phyloP scores from a whole-genome alignment of 441 rosid species.

The Populus hybrid region DNA sequence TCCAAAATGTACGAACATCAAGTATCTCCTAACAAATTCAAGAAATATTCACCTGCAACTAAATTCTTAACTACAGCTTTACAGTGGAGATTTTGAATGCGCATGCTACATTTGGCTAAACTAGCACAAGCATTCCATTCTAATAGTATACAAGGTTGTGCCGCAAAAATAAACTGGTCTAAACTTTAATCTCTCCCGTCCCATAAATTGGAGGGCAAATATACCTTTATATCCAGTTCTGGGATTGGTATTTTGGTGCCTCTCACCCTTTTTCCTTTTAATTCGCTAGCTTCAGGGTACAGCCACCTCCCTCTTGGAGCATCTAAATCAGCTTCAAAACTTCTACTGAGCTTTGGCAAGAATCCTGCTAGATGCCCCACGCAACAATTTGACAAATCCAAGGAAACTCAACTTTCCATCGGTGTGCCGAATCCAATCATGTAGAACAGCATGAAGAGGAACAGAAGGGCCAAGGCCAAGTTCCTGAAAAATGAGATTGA shows the following conservation, averaged over 20 bases:
- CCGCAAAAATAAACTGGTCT: constrained; percentile 11
- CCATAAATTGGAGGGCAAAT: constrained; percentile 1
- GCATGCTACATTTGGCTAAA: constrained; percentile 1
- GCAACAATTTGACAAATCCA: no score
- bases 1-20: constrained; percentile 27
- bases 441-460: no score
- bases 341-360: constrained; percentile 57
- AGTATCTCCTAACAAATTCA: constrained; percentile 21
- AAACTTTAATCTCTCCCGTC: constrained; percentile 7
- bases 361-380: no score
- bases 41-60: constrained; percentile 32
- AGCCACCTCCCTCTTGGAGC: constrained; percentile 7
- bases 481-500: no score
- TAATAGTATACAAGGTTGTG: constrained; percentile 9
- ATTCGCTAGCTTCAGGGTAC: constrained; percentile 2
- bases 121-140: neutral
- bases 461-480: no score
- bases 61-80: constrained; percentile 40
- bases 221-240: constrained; percentile 12
- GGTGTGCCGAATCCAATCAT: no score
- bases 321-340: constrained; percentile 12
- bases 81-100: constrained; percentile 29
- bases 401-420: no score
- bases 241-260: neutral
- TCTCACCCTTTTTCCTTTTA: neutral